Base-by-base conservation (phyloP, 192 early-diverging fungal species). In the Blastocladiella britannica region DNA sequence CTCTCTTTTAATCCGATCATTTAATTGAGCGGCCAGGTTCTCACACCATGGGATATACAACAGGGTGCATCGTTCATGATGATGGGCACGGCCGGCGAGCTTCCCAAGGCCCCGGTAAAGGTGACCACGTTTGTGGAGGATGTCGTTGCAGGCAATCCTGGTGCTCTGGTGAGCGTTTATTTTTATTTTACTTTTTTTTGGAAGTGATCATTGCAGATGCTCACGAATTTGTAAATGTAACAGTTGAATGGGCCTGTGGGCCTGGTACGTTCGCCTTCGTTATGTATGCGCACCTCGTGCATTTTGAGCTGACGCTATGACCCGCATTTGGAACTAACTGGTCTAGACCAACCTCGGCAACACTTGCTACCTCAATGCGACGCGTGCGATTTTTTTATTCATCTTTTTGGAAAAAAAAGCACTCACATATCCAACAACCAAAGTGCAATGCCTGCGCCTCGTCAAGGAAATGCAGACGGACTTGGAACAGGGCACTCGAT, bases 31-130 rank as follows among this genome's bases (percentile, higher is more conserved):
- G 8, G 61, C 62, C 51, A 25, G 52, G 31, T 28, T 75, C 26
- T 67, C 66, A 66, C n/a, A n/a, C n/a, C n/a, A n/a, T n/a, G n/a
- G n/a, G n/a, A n/a, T n/a, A n/a, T n/a, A n/a, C 63, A 65, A 53
- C 20, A 54, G 29, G 47, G 31, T 22, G 20, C 23, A 12, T 37
- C 9, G 28, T 30, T 29, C 12, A 26, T 59, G 89, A 93, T 97
- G 91, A 91, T 94, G 85, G 94, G 94, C 29, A 89, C 91, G 4
- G 84, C 79, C 5, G 91, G 88, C 37, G 94, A 93, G 70, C 70
- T 92, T n/a, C 83, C 89, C 22, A 88, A 86, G 60, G 83, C 78
- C 1, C 91, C 90, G 4, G 60, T 58, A 26, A 69, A 85, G 58
- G 74, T 73, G 28, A 70, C 72, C 18, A 63, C 79, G 29, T 97